A percentile compares a stretch with the other conserved stretches of the same genome.
Conservation (phyloP, 176 grass and related monocot genomes). For the Triticum monococcum region DNA sequence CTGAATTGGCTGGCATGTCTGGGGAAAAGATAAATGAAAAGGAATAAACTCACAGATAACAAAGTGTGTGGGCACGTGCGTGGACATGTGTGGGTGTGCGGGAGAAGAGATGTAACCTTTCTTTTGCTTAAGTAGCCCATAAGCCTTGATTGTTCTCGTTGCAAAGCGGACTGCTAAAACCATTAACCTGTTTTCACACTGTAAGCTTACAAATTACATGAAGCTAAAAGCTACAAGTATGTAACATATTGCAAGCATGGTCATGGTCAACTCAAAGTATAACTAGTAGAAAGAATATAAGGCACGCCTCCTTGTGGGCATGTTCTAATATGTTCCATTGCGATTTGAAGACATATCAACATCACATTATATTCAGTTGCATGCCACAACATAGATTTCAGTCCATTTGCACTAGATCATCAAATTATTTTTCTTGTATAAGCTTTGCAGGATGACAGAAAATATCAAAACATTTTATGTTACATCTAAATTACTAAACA, state of each 20-base stretch:
- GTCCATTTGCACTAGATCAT: slow-evolving; percentile 19
- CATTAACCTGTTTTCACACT: slow-evolving; percentile 79
- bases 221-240: slow-evolving; percentile 43
- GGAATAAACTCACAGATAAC: slow-evolving; percentile 30
- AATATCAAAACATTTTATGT: background rate
- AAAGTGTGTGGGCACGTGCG: background rate
- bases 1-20: slow-evolving; percentile 45
- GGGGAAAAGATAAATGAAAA: slow-evolving; percentile 4
- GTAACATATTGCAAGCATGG: slow-evolving; percentile 20
- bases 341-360: slow-evolving; percentile 2
- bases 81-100: background rate
- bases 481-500: background rate
- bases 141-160: slow-evolving; percentile 78
- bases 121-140: slow-evolving; percentile 63
- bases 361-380: background rate
- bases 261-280: slow-evolving; percentile 22
- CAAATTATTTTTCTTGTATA: background rate
- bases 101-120: slow-evolving; percentile 38
- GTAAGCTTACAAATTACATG: slow-evolving; percentile 57
- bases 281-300: slow-evolving; percentile 21
- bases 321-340: slow-evolving; percentile 13
- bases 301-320: background rate
- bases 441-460: slow-evolving; percentile 18
- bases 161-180: slow-evolving; percentile 86
- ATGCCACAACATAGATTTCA: background rate